Conservation (phyloP, 148 eudicot genomes). For the Drosera capensis region DNA sequence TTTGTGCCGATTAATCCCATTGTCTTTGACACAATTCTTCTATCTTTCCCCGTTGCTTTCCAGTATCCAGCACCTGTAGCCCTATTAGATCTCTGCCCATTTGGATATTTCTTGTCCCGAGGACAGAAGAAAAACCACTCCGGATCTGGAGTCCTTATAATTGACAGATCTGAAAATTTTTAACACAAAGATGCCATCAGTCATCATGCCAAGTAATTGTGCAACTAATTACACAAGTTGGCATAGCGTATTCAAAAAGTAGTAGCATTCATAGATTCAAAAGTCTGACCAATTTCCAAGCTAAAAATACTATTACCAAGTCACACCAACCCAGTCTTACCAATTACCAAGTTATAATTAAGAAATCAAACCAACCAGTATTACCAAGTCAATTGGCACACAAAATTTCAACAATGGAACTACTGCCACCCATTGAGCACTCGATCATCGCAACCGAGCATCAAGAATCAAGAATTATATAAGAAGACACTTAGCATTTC, state of each 20-base stretch:
- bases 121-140: constrained; percentile 98
- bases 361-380: too few species aligned
- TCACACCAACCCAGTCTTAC: too few species aligned
- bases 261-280: too few species aligned
- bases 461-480: too few species aligned
- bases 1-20: constrained; percentile 61
- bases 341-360: too few species aligned
- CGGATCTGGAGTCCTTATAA: constrained; percentile 43
- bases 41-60: constrained; percentile 96
- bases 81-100: constrained; percentile 70
- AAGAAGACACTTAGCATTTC: too few species aligned
- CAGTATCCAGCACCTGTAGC: constrained; percentile 89
- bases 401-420: too few species aligned
- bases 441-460: too few species aligned
- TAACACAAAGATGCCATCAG: neutral
- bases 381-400: too few species aligned
- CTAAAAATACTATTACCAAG: too few species aligned
- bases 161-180: constrained; percentile 44
- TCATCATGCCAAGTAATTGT: neutral
- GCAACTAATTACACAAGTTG: neutral
- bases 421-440: too few species aligned
- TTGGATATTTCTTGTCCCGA: constrained; percentile 79
- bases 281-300: too few species aligned
- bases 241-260: neutral
- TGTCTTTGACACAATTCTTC: constrained; percentile 40